Base-by-base conservation (phyloP, 345 rosid species). In the Euphorbia lathyris region DNA sequence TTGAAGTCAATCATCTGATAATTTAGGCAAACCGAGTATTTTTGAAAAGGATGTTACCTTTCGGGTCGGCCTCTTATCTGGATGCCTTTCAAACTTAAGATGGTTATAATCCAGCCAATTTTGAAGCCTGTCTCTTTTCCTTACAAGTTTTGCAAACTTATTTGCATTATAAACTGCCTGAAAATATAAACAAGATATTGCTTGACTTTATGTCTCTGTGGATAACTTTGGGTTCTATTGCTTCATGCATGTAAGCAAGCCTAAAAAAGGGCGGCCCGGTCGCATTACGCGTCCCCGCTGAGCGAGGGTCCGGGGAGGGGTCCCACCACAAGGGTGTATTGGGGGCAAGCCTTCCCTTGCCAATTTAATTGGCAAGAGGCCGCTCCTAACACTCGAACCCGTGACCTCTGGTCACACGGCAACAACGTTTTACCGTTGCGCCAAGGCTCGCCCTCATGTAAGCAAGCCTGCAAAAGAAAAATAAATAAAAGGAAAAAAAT, bases 181-280 rank as follows among this genome's bases (percentile, higher is more conserved):
- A 77, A 71, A 66, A 56, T 9, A 40, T 40, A 6, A 40, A 40
- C 6, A 95, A 79, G 76, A 95, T 92, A 81, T 95, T 95, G 83
- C 99, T 92, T 19, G 99, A 88, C 75, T 95, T 95, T 74, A 95
- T 92, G 81, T 95, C 99, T 71, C 97, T 85, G 59, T 95, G 99
- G 66, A 90, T 87, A 68, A 95, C 96, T 81, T 95, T 95, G 16
- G 99, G 99, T 76, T 95, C 99, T 76, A 95, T 90, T 62, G 97
- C 97, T 83, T 95, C 97, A 30, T 95, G 99, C 86, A 95, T 83
- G 77, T 95, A 95, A 55, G 97, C n/a, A n/a, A n/a, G n/a, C n/a
- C n/a, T n/a, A n/a, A n/a, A n/a, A n/a, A n/a, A n/a, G n/a, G n/a
- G n/a, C n/a, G n/a, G n/a, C n/a, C n/a, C n/a, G n/a, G n/a, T n/a